These are phyloP conservation scores for Teunomyces pallodes DNA, from an alignment of 805 yeast genomes.

Conservation along the genomic window DNA sequence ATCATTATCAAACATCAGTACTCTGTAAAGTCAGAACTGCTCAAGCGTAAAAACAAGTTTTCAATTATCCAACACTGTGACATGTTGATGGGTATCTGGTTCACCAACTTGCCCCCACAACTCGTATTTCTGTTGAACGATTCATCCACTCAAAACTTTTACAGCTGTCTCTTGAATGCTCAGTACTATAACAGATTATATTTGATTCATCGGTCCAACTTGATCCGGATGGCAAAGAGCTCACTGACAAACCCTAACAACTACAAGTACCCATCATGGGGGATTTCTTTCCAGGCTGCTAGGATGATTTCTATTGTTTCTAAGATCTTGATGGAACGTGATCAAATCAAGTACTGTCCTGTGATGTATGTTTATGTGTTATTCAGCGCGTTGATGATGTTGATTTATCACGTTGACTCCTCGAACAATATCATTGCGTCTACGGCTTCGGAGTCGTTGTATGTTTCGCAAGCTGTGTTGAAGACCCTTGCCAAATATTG, in stretches of 20 bases:
- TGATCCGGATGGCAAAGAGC: slow-evolving; percentile 47
- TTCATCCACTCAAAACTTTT: slow-evolving; percentile 50
- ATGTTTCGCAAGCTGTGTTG: slow-evolving; percentile 35
- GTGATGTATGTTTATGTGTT: slow-evolving; percentile 57
- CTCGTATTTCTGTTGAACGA: slow-evolving; percentile 62
- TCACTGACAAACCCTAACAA: slow-evolving; percentile 40
- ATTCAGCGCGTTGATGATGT: slow-evolving; percentile 65
- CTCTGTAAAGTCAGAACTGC: slow-evolving; percentile 62
- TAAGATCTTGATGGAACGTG: slow-evolving; percentile 50
- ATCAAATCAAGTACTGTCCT: slow-evolving; percentile 52
- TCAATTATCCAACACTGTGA: slow-evolving; percentile 65
- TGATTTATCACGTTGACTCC: slow-evolving; percentile 64
- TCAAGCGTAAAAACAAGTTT: slow-evolving; percentile 42
- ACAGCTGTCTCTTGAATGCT: slow-evolving; percentile 58
- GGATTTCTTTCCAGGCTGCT: slow-evolving; percentile 79
- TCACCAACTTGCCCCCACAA: slow-evolving; percentile 60
- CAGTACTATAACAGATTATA: slow-evolving; percentile 74
- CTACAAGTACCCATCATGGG: slow-evolving; percentile 68
- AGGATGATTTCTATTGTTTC: slow-evolving; percentile 67
- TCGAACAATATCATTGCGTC: slow-evolving; percentile 38
- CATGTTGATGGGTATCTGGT: slow-evolving; percentile 75
- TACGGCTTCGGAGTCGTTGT: slow-evolving; percentile 42
- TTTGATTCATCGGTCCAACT: slow-evolving; percentile 67
- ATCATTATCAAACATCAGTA: slow-evolving; percentile 67
- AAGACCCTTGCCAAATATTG: slow-evolving; percentile 36